These are phyloP conservation scores for Diaporthe velutina DNA, from an alignment of 2,329 filamentous ascomycete genomes.

Conservation along the genomic window DNA sequence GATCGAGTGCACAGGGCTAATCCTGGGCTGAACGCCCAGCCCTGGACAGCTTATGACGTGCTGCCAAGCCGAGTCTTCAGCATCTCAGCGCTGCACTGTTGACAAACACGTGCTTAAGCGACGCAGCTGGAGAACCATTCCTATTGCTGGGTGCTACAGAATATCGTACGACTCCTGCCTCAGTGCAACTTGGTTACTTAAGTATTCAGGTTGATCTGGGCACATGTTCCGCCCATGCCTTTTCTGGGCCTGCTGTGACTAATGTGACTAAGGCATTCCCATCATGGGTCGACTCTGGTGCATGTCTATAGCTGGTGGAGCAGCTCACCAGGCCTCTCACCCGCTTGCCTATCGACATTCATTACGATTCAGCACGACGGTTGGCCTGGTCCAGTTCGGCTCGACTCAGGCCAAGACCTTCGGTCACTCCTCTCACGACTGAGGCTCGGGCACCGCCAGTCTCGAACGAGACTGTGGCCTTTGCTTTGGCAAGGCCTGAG, in stretches of 20 bases:
- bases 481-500: no score
- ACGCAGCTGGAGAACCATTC: background rate
- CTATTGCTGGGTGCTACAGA: background rate
- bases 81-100: background rate
- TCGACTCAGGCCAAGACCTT: background rate
- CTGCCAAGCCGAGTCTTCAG: constrained; percentile 14
- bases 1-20: constrained; percentile 19
- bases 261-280: background rate
- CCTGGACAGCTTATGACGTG: constrained; percentile 32
- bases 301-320: background rate
- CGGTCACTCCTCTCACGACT: background rate
- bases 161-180: background rate
- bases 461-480: background rate
- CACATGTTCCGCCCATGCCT: background rate
- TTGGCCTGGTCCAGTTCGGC: background rate
- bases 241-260: background rate
- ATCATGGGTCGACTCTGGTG: background rate
- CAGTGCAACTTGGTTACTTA: background rate
- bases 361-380: background rate
- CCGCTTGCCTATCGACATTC: background rate
- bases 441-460: background rate
- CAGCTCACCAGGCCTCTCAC: background rate
- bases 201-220: background rate
- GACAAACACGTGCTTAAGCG: background rate
- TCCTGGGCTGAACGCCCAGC: constrained; percentile 25